Percentiles rank a stretch among this genome's conserved stretches.
Conservation (phyloP, 1,284 basidiomycete genomes). For the Binderoboletus segoi region DNA sequence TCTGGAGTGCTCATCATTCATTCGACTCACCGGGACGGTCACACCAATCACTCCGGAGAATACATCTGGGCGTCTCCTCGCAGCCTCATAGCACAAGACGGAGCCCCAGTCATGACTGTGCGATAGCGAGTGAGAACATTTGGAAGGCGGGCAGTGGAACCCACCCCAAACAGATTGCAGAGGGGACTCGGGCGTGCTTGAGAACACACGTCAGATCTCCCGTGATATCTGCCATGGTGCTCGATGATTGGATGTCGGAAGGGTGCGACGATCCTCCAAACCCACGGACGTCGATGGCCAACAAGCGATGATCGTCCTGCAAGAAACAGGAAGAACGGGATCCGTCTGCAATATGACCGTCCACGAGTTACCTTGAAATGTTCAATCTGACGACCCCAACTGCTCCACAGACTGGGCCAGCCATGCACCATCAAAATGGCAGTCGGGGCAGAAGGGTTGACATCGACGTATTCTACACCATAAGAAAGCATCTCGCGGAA, state of each 20-base stretch:
- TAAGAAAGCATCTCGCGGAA: not conserved
- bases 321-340: not conserved
- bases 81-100: constrained; percentile 65
- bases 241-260: constrained; percentile 58
- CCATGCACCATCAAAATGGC: constrained; percentile 71
- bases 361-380: constrained; percentile 51
- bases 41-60: constrained; percentile 62
- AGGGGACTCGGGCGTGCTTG: constrained; percentile 46
- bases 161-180: constrained; percentile 64
- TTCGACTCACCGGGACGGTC: constrained; percentile 54
- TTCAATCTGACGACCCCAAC: constrained; percentile 68
- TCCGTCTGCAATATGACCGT: not conserved
- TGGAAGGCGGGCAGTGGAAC: not conserved
- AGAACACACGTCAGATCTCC: constrained; percentile 64
- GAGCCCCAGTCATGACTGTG: constrained; percentile 74
- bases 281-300: constrained; percentile 64
- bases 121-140: not conserved
- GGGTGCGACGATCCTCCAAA: constrained; percentile 69
- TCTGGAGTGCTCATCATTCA: not conserved
- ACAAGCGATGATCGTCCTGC: constrained; percentile 48
- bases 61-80: constrained; percentile 61
- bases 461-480: constrained; percentile 59
- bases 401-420: constrained; percentile 74
- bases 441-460: constrained; percentile 53
- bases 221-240: constrained; percentile 59